Percentiles rank a stretch among this genome's conserved stretches.
Conservation (phyloP, 2,329 filamentous ascomycete genomes). For the Whalleya microplaca region DNA sequence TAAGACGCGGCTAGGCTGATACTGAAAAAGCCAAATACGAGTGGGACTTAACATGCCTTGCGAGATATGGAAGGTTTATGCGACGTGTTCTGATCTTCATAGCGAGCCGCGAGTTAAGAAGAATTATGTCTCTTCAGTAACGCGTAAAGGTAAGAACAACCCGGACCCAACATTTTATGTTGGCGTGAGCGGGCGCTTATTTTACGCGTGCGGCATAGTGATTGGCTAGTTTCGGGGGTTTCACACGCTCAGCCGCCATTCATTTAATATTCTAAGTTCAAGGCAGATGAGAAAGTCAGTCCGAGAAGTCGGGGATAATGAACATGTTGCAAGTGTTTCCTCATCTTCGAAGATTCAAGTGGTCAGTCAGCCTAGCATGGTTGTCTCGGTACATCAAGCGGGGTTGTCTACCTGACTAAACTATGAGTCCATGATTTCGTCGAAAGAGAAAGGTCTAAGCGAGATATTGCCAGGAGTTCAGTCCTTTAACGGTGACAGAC, state of each 20-base stretch:
- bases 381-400: neutral
- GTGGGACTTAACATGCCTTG: neutral
- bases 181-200: slow-evolving; percentile 20
- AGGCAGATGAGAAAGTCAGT: neutral
- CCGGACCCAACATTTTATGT: slow-evolving; percentile 15
- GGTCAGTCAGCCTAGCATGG: neutral
- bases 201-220: slow-evolving; percentile 1
- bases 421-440: neutral
- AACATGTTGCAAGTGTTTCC: neutral
- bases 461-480: too few relatives aligned
- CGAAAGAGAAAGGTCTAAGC: neutral
- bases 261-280: neutral
- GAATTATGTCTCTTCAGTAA: neutral
- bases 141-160: slow-evolving; percentile 3
- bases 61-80: neutral
- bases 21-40: slow-evolving; percentile 10
- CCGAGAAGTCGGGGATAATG: neutral
- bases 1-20: neutral
- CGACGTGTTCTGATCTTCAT: slow-evolving; percentile 4
- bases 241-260: slow-evolving; percentile 14
- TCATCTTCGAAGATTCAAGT: neutral
- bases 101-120: neutral
- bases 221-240: slow-evolving; percentile 14
- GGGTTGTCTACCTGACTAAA: neutral
- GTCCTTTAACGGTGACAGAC: neutral